phyloP scores from a whole-genome alignment of 2,329 filamentous ascomycete species.

The Fusarium sp. region DNA sequence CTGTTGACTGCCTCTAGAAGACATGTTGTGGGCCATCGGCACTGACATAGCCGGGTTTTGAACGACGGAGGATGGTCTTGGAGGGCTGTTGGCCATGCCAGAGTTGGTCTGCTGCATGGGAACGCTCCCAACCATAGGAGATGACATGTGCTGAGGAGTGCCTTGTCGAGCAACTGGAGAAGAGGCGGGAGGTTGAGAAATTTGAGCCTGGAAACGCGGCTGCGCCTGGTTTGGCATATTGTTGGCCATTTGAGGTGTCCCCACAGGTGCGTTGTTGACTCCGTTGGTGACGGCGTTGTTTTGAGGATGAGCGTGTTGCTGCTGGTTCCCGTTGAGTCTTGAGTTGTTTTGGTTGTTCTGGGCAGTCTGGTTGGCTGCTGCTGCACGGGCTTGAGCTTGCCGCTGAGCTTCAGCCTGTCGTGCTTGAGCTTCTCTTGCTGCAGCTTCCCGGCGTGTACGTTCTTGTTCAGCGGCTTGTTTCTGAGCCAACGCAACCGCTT shows the following conservation, averaged over 20 bases:
- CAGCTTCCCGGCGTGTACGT: constrained; percentile 57
- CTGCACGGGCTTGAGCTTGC: constrained; percentile 52
- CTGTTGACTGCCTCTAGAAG: constrained; percentile 75
- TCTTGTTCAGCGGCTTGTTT: constrained; percentile 60
- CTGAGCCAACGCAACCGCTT: constrained; percentile 62
- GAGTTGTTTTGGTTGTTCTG: constrained; percentile 49
- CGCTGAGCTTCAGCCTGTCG: constrained; percentile 57
- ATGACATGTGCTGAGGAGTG: constrained; percentile 76
- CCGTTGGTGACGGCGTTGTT: constrained; percentile 57
- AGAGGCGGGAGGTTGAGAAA: constrained; percentile 74
- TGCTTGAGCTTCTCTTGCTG: constrained; percentile 55
- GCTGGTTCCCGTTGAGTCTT: constrained; percentile 48
- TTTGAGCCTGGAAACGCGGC: constrained; percentile 67
- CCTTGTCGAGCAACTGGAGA: constrained; percentile 77
- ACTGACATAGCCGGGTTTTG: constrained; percentile 72
- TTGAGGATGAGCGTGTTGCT: constrained; percentile 55
- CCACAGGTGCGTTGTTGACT: constrained; percentile 59
- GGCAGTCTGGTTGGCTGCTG: constrained; percentile 50
- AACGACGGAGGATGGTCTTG: constrained; percentile 76
- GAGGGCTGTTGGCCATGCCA: constrained; percentile 77
- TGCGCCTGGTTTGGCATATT: constrained; percentile 58
- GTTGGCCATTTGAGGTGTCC: constrained; percentile 57
- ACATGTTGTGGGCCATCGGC: constrained; percentile 75
- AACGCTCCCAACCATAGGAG: constrained; percentile 73
- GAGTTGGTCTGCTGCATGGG: constrained; percentile 77